Conservation (phyloP, 805 yeast genomes). For the Yarrowia hollandica region DNA sequence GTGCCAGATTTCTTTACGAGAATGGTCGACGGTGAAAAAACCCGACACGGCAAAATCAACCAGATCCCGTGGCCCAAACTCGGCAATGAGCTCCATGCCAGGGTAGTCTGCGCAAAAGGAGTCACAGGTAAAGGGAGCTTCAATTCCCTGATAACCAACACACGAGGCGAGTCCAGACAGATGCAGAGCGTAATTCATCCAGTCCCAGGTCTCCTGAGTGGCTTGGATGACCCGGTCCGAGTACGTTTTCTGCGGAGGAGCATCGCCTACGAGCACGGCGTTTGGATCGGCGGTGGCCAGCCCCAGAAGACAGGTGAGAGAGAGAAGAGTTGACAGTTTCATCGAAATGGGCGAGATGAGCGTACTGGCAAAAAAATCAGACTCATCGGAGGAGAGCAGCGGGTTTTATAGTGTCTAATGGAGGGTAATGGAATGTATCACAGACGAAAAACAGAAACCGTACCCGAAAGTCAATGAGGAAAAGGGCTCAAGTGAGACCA, state of each 20-base stretch:
- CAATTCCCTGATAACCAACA: slow-evolving; percentile 2
- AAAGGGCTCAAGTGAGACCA: no score
- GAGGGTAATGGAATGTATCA: no score
- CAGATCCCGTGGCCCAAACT: not conserved
- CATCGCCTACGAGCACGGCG: not conserved
- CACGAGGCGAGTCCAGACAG: slow-evolving; percentile 13
- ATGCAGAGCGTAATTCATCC: slow-evolving; percentile 14
- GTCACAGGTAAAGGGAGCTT: not conserved
- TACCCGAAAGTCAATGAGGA: no score
- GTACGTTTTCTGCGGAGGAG: not conserved
- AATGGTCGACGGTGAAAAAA: not conserved
- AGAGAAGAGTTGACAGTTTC: not conserved
- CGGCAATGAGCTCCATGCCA: not conserved
- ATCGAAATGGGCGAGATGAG: no score
- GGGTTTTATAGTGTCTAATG: no score
- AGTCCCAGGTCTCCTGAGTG: slow-evolving; percentile 4
- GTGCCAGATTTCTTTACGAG: slow-evolving; percentile 3
- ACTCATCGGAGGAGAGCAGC: no score
- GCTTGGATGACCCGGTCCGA: not conserved
- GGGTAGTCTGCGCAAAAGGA: not conserved
- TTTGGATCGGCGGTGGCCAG: not conserved
- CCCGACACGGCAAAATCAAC: not conserved
- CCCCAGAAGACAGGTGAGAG: not conserved
- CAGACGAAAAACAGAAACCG: no score
- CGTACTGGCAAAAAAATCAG: no score